Base-by-base conservation (phyloP, 768 basidiomycete genomes). In the Cyclocybe cylindracea region DNA sequence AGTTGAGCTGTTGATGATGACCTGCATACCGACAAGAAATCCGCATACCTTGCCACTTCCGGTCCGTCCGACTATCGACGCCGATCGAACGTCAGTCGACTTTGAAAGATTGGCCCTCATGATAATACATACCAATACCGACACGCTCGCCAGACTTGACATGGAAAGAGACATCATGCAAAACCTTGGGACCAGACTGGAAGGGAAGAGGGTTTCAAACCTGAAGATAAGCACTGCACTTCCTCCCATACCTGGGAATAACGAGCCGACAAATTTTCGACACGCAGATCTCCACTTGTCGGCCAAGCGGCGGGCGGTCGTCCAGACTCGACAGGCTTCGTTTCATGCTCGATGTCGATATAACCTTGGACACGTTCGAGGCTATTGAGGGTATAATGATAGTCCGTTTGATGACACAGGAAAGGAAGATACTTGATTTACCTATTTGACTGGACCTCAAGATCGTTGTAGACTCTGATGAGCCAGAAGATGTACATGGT, bases 361-460 rank as follows among this genome's bases (percentile, higher is more conserved):
- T 84, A 86, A 4, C 63, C 85, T 50, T 87, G 79, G 1, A 93
- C 84, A 50, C 92, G 86, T 60, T 94, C 91, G 18, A 63, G 34
- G 35, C 60, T 62, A 38, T 2, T 10, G 19, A 16, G 36, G 16
- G 41, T 35, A 16, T 10, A n/a, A n/a, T 44, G 36, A 40, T 13
- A 34, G 34, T n/a, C 8, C 7, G 16, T 24, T 41, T 19, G 18
- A 7, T 31, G 4, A n/a, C 18, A 7, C 7, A 7, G 19, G 33
- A 13, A 37, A 19, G 10, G 8, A 19, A 35, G 13, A 1, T 10
- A 29, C 37, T 34, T 16, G 14, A 55, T 60, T 40, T 57, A 72
- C 74, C 75, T 77, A 46, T 74, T 76, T 2, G 63, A 61, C 69
- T 74, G 51, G 29, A 80, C 69, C 57, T 80, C 77, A 29, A 78